Percentiles rank a stretch among this genome's conserved stretches.
These are phyloP conservation scores for Lipomyces starkeyi DNA, from an alignment of 805 yeast species.

Conservation along the genomic window DNA sequence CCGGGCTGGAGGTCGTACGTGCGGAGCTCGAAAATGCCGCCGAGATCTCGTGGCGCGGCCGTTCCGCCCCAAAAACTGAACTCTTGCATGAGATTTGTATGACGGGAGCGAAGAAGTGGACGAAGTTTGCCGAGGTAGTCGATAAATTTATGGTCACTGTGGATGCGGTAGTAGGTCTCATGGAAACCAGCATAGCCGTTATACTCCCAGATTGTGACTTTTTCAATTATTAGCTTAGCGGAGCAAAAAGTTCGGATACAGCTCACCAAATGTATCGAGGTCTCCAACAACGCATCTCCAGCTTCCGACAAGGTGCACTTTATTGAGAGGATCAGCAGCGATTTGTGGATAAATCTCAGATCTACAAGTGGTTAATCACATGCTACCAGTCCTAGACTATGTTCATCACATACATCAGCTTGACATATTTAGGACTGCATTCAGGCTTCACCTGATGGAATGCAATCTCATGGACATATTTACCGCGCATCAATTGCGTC, in stretches of 20 bases:
- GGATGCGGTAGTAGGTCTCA: conserved; percentile 46
- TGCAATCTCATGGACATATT: conserved; percentile 51
- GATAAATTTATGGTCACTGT: conserved; percentile 43
- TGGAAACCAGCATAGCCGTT: conserved; percentile 52
- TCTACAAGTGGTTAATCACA: conserved; percentile 6
- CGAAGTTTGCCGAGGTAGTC: conserved; percentile 45
- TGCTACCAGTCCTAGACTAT: background rate
- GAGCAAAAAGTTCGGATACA: background rate
- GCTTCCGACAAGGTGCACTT: conserved; percentile 50
- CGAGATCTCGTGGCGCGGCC: conserved; percentile 50
- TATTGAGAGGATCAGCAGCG: conserved; percentile 44
- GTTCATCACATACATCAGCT: conserved; percentile 40
- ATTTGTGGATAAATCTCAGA: conserved; percentile 45
- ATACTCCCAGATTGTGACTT: conserved; percentile 52
- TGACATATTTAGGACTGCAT: conserved; percentile 47
- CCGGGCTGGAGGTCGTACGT: conserved; percentile 51
- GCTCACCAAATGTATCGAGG: conserved; percentile 46
- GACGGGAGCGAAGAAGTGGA: conserved; percentile 46
- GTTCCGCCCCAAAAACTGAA: conserved; percentile 56
- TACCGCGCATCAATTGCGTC: conserved; percentile 47
- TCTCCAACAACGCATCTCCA: conserved; percentile 54
- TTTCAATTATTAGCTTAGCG: too few species aligned
- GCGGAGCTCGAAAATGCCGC: conserved; percentile 53
- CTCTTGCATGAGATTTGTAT: conserved; percentile 49
- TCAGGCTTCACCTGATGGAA: conserved; percentile 49